phyloP scores from a whole-genome alignment of 148 eudicot genomes.

The Rhododendron ovatum region DNA sequence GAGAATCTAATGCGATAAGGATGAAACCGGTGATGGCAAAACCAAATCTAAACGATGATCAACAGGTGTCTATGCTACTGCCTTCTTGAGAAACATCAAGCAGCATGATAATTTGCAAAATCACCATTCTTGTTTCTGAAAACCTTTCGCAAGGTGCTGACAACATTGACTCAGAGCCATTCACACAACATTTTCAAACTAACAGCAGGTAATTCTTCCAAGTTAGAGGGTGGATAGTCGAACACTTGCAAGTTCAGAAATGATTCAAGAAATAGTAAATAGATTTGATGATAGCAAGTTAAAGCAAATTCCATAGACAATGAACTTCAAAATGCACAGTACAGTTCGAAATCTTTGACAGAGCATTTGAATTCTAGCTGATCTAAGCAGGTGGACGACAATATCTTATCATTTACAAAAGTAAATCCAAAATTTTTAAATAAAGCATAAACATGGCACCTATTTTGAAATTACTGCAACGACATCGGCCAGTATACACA shows the following conservation, averaged over 20 bases:
- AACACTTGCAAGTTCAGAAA: background rate
- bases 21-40: background rate
- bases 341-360: background rate
- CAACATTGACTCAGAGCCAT: background rate
- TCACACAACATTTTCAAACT: background rate
- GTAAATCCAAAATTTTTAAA: background rate
- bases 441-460: background rate
- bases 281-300: background rate
- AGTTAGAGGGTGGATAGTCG: background rate
- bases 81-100: background rate
- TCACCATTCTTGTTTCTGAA: background rate
- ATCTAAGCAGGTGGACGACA: background rate
- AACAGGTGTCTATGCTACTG: background rate
- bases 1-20: background rate
- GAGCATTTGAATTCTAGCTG: background rate
- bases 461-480: background rate
- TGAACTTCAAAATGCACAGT: background rate
- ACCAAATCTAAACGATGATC: background rate
- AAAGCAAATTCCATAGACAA: background rate
- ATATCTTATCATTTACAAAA: constrained; percentile 2
- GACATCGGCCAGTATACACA: constrained; percentile 2
- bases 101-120: background rate
- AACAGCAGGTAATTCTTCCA: background rate
- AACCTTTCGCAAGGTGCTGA: background rate
- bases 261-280: background rate